Evolutionary conservation across 192 early-diverging fungal genomes (phyloP), one percentile per base, ranked within the genome.

Genomic region (Coemansia sp.): DNA sequence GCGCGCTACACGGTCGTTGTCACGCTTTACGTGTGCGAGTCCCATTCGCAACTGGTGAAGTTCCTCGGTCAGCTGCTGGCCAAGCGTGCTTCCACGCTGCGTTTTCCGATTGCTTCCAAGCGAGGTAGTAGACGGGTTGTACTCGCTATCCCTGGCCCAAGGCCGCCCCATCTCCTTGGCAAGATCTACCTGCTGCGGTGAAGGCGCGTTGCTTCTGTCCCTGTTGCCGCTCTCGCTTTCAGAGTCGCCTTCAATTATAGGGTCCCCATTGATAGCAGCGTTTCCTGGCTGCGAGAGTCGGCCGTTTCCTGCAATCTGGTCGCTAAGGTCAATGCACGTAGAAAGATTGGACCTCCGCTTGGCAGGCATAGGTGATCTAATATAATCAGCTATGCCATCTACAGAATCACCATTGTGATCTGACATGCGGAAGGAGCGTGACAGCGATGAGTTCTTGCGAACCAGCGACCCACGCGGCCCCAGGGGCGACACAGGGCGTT

Each of bases 41-140:
- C 56, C 62, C 47, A 70, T 70, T 9, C 79, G 73, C 8, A 81
- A 42, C 32, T 57, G 37, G 43, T 81, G 73, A 39, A 81, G 69
- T 62, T 81, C 79, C 26, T 81, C 79, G 4, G 79, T 76, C 32
- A 81, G 79, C 67, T 81, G 69, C 71, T 81, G 79, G n/a, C 79
- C 79, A 18, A 81, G 65, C 39, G 73, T 73, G 58, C 79, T 81
- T 43, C 79, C 79, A 45, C 79, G 79, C 57, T 68, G 54, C 4
- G 71, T 62, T 19, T 61, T 67, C 56, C 61, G 59, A 41, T 56
- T 46, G 47, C 71, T 71, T 46, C 54, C 63, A 18, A 76, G 57
- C 9, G 79, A 81, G 15, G 65, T 37, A 10, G 70, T 57, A 0
- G 79, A 81, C n/a, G 65, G 41, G 59, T 67, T 81, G 71, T 73